Evolutionary conservation across 768 basidiomycete species (phyloP), one percentile per base, ranked within the genome.

Genomic region (Suillus cothurnatus): DNA sequence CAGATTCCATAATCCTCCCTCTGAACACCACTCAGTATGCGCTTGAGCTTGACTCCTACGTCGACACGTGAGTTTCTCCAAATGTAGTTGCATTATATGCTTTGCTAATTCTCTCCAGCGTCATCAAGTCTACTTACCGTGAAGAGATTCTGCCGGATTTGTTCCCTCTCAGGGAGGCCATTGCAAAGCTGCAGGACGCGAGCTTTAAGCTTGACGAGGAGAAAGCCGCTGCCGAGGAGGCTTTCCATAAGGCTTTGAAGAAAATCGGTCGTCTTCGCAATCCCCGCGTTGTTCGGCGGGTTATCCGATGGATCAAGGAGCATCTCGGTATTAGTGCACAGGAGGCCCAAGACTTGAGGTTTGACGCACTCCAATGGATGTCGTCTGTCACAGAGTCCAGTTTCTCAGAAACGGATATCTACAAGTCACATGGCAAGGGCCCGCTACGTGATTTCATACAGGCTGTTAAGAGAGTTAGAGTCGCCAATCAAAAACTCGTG

Each of bases 1-100:
- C 83, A 4, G 88, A 92, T 68, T 82, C 86, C 14, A 80, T 91
- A 61, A 76, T 92, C 32, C 71, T 93, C 6, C 92, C 92, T 2
- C 73, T 93, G 58, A 93, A 93, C 72, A 90, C 90, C 23, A 92
- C 91, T 1, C 88, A 92, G 63, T 93, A 93, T 73, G 79, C 90
- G 4, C 68, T 85, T 19, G 89, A 92, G 71, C 79, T 93, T n/a
- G 78, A 81, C 52, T 77, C 81, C 9, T 92, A 92, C 68, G 81
- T 90, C 15, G 79, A 82, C 45, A 81, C 79, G 90, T 91, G 71
- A 70, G 85, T 64, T 2, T 19, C 36, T 58, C 62, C 64, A 28
- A 32, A 47, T 50, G 75, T 70, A 55, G 71, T 74, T n/a, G 61
- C 72, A 52, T 62, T 62, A n/a, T 69, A 72, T 45, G 71, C 71